These are phyloP conservation scores for Elsinoe batatas DNA, from an alignment of 2,329 filamentous ascomycete genomes.

Conservation along the genomic window DNA sequence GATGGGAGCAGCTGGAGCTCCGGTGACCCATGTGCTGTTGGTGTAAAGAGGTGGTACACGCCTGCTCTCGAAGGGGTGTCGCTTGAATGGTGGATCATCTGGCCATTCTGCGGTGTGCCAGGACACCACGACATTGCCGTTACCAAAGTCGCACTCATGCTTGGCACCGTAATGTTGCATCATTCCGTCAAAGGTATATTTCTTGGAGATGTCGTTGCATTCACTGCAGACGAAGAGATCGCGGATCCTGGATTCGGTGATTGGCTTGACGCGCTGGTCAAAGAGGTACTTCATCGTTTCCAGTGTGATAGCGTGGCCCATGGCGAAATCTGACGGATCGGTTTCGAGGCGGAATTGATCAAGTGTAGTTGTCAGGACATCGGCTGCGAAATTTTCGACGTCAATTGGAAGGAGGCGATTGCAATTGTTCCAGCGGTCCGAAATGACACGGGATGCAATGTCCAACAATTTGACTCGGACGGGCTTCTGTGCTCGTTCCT, in stretches of 20 bases:
- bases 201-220: slow-evolving; percentile 50
- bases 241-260: slow-evolving; percentile 55
- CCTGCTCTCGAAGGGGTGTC: slow-evolving; percentile 36
- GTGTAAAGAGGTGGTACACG: slow-evolving; percentile 9
- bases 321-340: slow-evolving; percentile 29
- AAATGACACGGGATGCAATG: slow-evolving; percentile 62
- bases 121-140: slow-evolving; percentile 62
- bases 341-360: not conserved
- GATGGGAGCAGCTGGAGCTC: not conserved
- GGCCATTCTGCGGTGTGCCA: slow-evolving; percentile 76
- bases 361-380: slow-evolving; percentile 48
- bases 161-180: slow-evolving; percentile 79
- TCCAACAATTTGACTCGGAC: slow-evolving; percentile 54
- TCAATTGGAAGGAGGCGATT: slow-evolving; percentile 53
- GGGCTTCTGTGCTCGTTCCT: slow-evolving; percentile 60
- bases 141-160: slow-evolving; percentile 60
- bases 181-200: slow-evolving; percentile 67
- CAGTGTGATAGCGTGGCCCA: slow-evolving; percentile 35
- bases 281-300: slow-evolving; percentile 85
- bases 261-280: slow-evolving; percentile 62
- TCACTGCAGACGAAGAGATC: slow-evolving; percentile 66
- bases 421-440: slow-evolving; percentile 54
- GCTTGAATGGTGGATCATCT: slow-evolving; percentile 59
- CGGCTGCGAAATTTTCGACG: slow-evolving; percentile 58
- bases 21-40: not conserved